Evolutionary conservation across 805 yeast genomes (phyloP).

Genomic region (Metschnikowia cerradonensis): DNA sequence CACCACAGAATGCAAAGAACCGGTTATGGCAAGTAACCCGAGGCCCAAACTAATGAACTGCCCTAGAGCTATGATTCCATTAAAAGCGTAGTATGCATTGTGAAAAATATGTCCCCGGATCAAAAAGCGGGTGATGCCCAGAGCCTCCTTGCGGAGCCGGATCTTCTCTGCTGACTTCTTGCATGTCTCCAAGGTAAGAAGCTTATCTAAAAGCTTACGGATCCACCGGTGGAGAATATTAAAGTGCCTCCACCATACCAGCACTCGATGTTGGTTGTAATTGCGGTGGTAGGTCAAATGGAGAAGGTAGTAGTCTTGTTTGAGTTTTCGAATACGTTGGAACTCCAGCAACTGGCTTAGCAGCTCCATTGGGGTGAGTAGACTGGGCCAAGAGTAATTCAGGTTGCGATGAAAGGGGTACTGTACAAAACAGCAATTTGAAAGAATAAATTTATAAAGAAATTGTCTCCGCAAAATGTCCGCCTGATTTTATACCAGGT

Average conservation of each 20-base stretch:
- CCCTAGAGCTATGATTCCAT: constrained; percentile 65
- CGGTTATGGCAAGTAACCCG: constrained; percentile 54
- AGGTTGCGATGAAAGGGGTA: neutral
- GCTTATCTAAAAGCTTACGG: constrained; percentile 34
- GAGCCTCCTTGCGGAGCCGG: constrained; percentile 12
- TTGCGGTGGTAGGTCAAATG: constrained; percentile 67
- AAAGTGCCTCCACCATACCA: constrained; percentile 74
- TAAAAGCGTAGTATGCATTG: constrained; percentile 56
- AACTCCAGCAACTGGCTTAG: neutral
- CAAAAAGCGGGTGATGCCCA: constrained; percentile 25
- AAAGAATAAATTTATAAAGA: neutral
- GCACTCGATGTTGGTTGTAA: constrained; percentile 68
- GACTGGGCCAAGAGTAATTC: neutral
- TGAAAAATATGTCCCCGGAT: constrained; percentile 36
- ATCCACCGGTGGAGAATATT: constrained; percentile 57
- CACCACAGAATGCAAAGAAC: constrained; percentile 37
- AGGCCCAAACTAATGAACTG: constrained; percentile 76
- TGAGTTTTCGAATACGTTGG: constrained; percentile 5
- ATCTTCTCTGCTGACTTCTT: constrained; percentile 11
- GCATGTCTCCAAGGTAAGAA: constrained; percentile 21
- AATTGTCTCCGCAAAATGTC: neutral
- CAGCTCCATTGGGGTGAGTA: neutral
- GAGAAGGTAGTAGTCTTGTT: constrained; percentile 53
- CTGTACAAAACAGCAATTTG: neutral
- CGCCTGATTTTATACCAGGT: neutral